Base-by-base conservation (phyloP, 2,329 filamentous ascomycete genomes). In the Cyphellophora attinorum region DNA sequence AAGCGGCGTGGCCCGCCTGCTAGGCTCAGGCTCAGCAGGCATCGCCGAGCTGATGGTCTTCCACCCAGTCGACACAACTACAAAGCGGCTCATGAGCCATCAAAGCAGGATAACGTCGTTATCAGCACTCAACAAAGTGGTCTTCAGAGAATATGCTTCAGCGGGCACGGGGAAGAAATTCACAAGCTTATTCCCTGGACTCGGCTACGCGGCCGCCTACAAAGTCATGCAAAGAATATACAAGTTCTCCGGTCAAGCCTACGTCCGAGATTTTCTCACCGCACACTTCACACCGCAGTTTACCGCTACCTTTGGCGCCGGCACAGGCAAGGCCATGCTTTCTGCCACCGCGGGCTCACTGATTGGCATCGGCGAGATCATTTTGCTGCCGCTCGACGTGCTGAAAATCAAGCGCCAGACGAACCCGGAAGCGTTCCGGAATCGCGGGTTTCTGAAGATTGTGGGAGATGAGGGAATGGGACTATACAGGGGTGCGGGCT, bases 341-440 rank as follows among this genome's bases (percentile, higher is more conserved):
- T 85, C 94, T 66, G 94, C 91, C 14, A 93, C 85, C 33, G 91
- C 91, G 44, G 91, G 91, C 68, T 85, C 84, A 65, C 57, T 98
- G 54, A 93, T 98, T 55, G 91, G 91, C 52, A 94, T 98, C 52
- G 91, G 91, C 56, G 91, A 98, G 68, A 93, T 98, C 47, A 76
- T 98, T 39, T 76, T 98, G 18, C 75, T 98, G 27, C 91, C 91
- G 27, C 76, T 98, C 41, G 91, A 98, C 52, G 89, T 98, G 25
- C 75, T 98, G 45, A 98, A 98, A 76, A 98, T 98, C 69, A 98
- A 98, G 76, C 80, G 91, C 53, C 91, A 98, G 69, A 98, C 91
- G 49, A 98, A 98, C 71, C 91, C 91, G 27, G 91, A 96, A 57
- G 88, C 91, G 21, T 98, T 98, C 78, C 78, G 86, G 49, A 89